Conservation (phyloP, 2,329 filamentous ascomycete genomes). For the Aureobasidium sp. region DNA sequence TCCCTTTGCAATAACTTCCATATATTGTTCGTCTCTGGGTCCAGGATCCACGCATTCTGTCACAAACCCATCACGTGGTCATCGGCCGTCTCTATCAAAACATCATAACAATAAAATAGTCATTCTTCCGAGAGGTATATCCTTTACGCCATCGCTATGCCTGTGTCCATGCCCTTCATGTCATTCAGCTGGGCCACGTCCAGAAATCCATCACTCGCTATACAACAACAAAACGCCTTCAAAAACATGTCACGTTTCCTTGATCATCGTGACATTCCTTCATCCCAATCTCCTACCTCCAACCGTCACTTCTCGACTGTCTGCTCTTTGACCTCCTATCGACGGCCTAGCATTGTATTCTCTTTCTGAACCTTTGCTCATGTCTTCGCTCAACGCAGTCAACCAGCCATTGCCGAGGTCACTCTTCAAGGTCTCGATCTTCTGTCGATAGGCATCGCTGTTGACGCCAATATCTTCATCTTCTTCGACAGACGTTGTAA, state of each 20-base stretch:
- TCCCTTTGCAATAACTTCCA: not conserved
- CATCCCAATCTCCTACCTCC: constrained; percentile 29
- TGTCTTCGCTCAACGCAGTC: constrained; percentile 73
- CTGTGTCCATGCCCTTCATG: not conserved
- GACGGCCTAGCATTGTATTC: constrained; percentile 9
- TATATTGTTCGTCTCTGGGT: not conserved
- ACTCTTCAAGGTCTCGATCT: constrained; percentile 76
- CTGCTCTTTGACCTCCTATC: constrained; percentile 20
- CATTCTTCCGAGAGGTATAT: constrained; percentile 9
- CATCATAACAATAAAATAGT: not conserved
- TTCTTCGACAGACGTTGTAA: constrained; percentile 13
- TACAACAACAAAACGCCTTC: constrained; percentile 9
- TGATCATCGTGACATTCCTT: constrained; percentile 10
- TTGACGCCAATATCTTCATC: constrained; percentile 24
- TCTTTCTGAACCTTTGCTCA: constrained; percentile 6
- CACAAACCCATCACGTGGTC: not conserved
- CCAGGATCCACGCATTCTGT: too few species aligned
- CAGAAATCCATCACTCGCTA: constrained; percentile 5
- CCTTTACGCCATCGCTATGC: constrained; percentile 13
- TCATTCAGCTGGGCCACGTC: not conserved
- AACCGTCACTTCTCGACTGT: constrained; percentile 26
- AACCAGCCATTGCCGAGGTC: constrained; percentile 85
- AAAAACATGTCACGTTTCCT: not conserved
- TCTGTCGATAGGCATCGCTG: constrained; percentile 60
- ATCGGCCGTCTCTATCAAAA: not conserved